A percentile compares a stretch with the other conserved stretches of the same genome.
These are phyloP conservation scores for Rhodotorula sp. DNA, from an alignment of 1,284 basidiomycete species.

Conservation along the genomic window DNA sequence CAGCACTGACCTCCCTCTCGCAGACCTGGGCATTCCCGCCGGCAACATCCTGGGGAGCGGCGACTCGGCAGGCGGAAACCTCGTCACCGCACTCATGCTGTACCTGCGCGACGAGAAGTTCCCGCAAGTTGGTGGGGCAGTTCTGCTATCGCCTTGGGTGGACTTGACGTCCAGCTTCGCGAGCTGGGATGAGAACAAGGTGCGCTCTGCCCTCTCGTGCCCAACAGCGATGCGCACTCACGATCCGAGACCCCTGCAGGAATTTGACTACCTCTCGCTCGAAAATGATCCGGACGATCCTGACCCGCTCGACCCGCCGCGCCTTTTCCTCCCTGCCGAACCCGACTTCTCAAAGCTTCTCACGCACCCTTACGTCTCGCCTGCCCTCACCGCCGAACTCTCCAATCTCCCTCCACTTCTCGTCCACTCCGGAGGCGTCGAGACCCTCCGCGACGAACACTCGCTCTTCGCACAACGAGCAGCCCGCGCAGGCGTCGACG, in stretches of 20 bases:
- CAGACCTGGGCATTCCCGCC: conserved; percentile 29
- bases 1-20: background rate
- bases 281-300: background rate
- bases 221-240: background rate
- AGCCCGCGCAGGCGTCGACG: conserved; percentile 47
- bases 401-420: conserved; percentile 49
- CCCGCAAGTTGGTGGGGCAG: conserved; percentile 13
- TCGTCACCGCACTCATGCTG: conserved; percentile 46
- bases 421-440: conserved; percentile 50
- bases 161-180: conserved; percentile 34
- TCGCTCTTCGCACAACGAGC: conserved; percentile 50
- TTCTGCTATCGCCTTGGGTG: conserved; percentile 39
- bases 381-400: conserved; percentile 24
- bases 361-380: conserved; percentile 34
- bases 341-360: background rate
- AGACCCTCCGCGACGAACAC: conserved; percentile 50
- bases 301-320: conserved; percentile 1
- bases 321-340: conserved; percentile 5
- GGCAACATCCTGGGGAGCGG: conserved; percentile 43
- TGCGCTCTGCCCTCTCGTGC: background rate
- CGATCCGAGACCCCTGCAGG: background rate
- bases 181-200: conserved; percentile 21
- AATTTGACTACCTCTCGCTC: conserved; percentile 25
- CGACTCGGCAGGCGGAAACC: conserved; percentile 50
- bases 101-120: conserved; percentile 47